These are phyloP conservation scores for Ustilago tritici DNA, from an alignment of 1,284 basidiomycete genomes.

Conservation along the genomic window DNA sequence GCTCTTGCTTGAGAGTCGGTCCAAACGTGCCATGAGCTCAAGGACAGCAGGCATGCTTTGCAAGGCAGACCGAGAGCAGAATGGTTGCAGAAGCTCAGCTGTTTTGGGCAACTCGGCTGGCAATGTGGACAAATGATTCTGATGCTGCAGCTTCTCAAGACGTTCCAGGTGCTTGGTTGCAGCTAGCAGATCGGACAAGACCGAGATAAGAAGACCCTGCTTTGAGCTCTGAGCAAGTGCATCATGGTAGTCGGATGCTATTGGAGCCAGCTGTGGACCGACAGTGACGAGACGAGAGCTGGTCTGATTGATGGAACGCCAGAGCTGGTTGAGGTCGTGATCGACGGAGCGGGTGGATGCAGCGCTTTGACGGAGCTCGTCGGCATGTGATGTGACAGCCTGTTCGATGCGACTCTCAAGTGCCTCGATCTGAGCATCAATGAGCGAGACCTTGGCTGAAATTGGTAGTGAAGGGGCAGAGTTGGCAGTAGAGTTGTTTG, in stretches of 20 bases:
- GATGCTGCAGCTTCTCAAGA: conserved; percentile 34
- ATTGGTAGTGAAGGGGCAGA: conserved; percentile 41
- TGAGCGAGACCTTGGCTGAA: conserved; percentile 49
- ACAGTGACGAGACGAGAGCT: conserved; percentile 38
- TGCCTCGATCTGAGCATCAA: conserved; percentile 53
- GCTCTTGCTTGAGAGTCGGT: conserved; percentile 18
- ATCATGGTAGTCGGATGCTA: conserved; percentile 29
- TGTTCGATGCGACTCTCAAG: conserved; percentile 32
- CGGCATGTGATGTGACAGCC: conserved; percentile 28
- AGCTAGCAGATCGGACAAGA: conserved; percentile 34
- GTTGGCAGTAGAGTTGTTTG: conserved; percentile 9
- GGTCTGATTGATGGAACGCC: conserved; percentile 38
- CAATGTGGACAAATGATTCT: conserved; percentile 10
- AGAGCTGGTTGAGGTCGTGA: conserved; percentile 38
- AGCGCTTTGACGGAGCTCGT: conserved; percentile 32
- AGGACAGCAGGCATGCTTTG: conserved; percentile 27
- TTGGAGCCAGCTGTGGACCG: conserved; percentile 26
- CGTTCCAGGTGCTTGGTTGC: conserved; percentile 27
- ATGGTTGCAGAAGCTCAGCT: conserved; percentile 17
- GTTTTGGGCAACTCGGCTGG: conserved; percentile 15
- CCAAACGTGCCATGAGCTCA: conserved; percentile 40
- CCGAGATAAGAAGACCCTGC: conserved; percentile 35
- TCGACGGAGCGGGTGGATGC: conserved; percentile 31
- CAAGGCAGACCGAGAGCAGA: conserved; percentile 13
- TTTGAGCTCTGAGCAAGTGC: conserved; percentile 42